Evolutionary conservation across 441 rosid genomes (phyloP), one percentile per base, ranked within the genome.

Genomic region (Sinapis alba): DNA sequence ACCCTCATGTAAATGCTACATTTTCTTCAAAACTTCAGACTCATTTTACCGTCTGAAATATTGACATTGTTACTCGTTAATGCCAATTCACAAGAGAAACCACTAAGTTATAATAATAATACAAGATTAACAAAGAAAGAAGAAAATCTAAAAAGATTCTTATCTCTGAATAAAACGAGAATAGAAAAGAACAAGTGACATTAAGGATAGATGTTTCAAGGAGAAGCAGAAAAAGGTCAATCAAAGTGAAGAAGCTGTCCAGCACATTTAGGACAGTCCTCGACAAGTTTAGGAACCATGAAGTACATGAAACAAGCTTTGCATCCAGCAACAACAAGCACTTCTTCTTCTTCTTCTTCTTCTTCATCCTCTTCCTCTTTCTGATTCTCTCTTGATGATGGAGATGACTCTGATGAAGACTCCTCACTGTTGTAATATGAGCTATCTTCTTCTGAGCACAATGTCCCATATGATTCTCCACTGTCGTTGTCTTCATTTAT

Each of bases 181-280:
- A 51, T 9, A 53, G 0, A 12, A 23, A 45, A 24, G 13, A 19
- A 1, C n/a, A 10, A 9, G 6, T 38, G 15, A n/a, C 8, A 41
- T 6, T 0, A 41, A 26, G 56, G 61, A 43, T 19, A 6, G 3
- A 38, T 7, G 43, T 23, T 80, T 88, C 83, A 87, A 51, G 83
- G 74, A 53, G 89, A 86, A 61, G 73, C 84, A 64, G 56, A 59
- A 75, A 72, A 80, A 38, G 97, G 84, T 76, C 89, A 86, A 79
- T 92, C 91, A 75, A 94, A 94, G 81, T 92, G 98, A 64, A 94
- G 90, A 63, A 94, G 91, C 68, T 88, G 97, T 59, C 88, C 88
- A 72, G 72, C 77, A 58, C 98, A 94, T 79, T 90, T 92, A 43
- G 98, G 97, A 89, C 98, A 94, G 68, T 85, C 97, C 67, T 84